phyloP scores from a whole-genome alignment of 495 filamentous ascomycete species.

The Talaromyces stipitatus region DNA sequence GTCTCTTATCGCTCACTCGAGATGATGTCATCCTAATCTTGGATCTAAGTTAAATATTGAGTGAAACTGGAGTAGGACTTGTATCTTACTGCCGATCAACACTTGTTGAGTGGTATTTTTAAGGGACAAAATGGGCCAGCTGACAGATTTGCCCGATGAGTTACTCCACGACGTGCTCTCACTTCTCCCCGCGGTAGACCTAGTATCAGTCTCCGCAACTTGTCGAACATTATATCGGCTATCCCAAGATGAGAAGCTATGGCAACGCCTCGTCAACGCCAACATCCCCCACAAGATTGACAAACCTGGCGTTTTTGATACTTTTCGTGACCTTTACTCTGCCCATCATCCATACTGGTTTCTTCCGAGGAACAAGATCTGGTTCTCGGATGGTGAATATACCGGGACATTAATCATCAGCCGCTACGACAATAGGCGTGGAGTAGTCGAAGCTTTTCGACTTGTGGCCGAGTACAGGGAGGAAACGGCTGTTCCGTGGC shows the following conservation, averaged over 20 bases:
- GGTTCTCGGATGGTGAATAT: slow-evolving; percentile 69
- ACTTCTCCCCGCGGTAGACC: slow-evolving; percentile 50
- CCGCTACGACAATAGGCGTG: slow-evolving; percentile 62
- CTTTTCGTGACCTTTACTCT: slow-evolving; percentile 61
- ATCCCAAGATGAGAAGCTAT: slow-evolving; percentile 49
- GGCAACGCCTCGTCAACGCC: slow-evolving; percentile 54
- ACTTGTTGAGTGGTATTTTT: background rate
- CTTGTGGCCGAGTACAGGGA: slow-evolving; percentile 54
- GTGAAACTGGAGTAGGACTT: background rate
- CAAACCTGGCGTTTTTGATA: slow-evolving; percentile 47
- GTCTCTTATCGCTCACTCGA: background rate
- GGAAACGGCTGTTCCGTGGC: slow-evolving; percentile 52
- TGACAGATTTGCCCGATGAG: slow-evolving; percentile 53
- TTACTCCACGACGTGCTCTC: slow-evolving; percentile 54
- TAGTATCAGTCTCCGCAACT: slow-evolving; percentile 45
- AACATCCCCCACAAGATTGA: slow-evolving; percentile 45
- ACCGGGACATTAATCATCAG: slow-evolving; percentile 65
- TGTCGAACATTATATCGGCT: slow-evolving; percentile 47
- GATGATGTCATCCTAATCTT: background rate
- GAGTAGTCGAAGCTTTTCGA: slow-evolving; percentile 76
- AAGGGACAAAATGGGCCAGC: background rate
- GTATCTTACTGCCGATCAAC: background rate
- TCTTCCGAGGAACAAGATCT: slow-evolving; percentile 67
- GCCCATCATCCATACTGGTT: slow-evolving; percentile 81
- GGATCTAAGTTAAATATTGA: background rate